Evolutionary conservation across 495 filamentous ascomycete genomes (phyloP), one percentile per base, ranked within the genome.

Genomic region (Daldinia bambusicola): DNA sequence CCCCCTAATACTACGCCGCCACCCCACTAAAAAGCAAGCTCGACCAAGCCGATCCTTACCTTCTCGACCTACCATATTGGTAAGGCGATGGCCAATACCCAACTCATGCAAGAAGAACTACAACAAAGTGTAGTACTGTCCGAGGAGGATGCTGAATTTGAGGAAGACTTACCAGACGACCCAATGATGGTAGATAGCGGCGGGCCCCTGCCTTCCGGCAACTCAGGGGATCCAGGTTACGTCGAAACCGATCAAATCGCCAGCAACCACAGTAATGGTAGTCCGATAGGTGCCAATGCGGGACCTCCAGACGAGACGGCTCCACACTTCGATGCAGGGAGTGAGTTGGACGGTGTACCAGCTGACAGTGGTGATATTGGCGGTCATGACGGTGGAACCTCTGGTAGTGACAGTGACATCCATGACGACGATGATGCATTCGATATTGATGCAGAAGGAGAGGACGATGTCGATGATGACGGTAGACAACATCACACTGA

Each of bases 21-120:
- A 13, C 50, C 50, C 31, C 50, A 26, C 12, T 16, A 40, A 22
- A 22, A 20, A 37, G 55, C 10, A 12, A 56, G 18, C 1, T 8
- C 55, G 13, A 40, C 16, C 13, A 57, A 12, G 10, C 18, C 18
- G 18, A 48, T 48, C 22, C 43, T 41, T 14, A 36, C 18, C 22
- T 13, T 43, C 13, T 26, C 34, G 8, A 12, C 31, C 7, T 36
- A 6, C 48, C 32, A 16, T 31, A 41, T 57, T 34, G 1, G 45
- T 38, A 36, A 66, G 55, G 75, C 61, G 22, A 85, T 85, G 83
- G 78, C 82, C 22, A 80, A 80, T 36, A 79, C 82, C 45, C 83
- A 84, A 61, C 77, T 84, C 48, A 84, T 82, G 82, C 80, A 84
- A 74, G 83, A 85, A 53, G 79, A 84, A 69, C 71, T 84, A 56